Evolutionary conservation across 2,329 filamentous ascomycete genomes (phyloP), one percentile per base, ranked within the genome.

Genomic region (Aspergillus sp.): DNA sequence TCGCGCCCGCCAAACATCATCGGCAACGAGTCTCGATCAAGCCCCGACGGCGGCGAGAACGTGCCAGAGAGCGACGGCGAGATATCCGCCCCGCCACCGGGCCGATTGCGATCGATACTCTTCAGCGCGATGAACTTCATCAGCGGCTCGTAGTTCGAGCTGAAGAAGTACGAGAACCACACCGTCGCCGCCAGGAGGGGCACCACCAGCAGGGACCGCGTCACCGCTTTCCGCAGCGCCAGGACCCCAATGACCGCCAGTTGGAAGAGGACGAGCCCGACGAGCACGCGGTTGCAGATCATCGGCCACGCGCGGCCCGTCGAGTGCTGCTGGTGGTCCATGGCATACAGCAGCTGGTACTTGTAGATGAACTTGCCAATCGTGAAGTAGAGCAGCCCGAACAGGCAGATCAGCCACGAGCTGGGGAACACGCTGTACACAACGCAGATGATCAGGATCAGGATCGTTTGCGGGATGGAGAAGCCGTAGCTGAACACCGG

Each of bases 311-410:
- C 89, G 51, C 85, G 83, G 19, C 94, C 94, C 0, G 91, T 97
- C 7, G 65, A 63, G 52, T 68, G 58, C 45, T 67, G 59, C 10
- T 88, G 86, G 64, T 97, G 91, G 59, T 97, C 90, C 93, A 98
- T 98, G 30, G 93, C 89, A 66, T 98, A 98, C 4, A 98, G 76
- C 4, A 98, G 75, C 72, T 98, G 94, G 69, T 98, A 98, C 48
- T 68, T 67, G 53, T 66, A 80, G 64, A 71, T 70, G 43, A 67
- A 68, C 27, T 64, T 59, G 8, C 68, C 69, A 38, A 72, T 58
- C 1, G 61, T 59, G 50, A 74, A 73, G 46, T 72, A 98, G 8
- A 88, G 73, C 42, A 91, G 72, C 3, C 73, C 93, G 42, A 91
- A 83, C 7, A 90, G 74, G 10, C 95, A 79, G 8, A 97, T 85